These are phyloP conservation scores for Pichia heedii DNA, from an alignment of 805 yeast species.

Conservation along the genomic window DNA sequence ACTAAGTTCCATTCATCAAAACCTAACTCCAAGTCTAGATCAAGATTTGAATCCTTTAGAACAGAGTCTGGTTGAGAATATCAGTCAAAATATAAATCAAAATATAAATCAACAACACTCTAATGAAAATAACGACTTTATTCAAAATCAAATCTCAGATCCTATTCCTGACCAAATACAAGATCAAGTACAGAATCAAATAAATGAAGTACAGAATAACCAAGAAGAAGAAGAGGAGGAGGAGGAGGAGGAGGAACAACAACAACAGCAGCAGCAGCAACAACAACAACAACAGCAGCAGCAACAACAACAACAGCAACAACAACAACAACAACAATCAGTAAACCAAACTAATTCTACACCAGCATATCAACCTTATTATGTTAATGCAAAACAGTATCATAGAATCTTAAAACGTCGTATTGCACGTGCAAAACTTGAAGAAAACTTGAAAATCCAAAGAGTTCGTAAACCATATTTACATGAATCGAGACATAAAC, in stretches of 20 bases:
- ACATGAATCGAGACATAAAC: slow-evolving; percentile 96
- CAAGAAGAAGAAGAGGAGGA: too few relatives aligned
- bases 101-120: too few relatives aligned
- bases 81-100: too few relatives aligned
- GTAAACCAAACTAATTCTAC: background rate
- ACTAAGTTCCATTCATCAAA: too few relatives aligned
- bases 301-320: background rate
- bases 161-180: too few relatives aligned
- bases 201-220: background rate
- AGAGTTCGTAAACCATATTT: slow-evolving; percentile 88
- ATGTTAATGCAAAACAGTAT: slow-evolving; percentile 96
- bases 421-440: slow-evolving; percentile 86
- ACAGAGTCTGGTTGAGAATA: too few relatives aligned
- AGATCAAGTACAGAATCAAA: background rate
- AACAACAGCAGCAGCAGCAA: background rate
- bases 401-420: slow-evolving; percentile 90
- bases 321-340: background rate
- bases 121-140: too few relatives aligned
- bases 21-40: too few relatives aligned
- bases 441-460: slow-evolving; percentile 78
- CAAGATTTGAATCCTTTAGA: too few relatives aligned
- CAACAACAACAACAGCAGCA: background rate
- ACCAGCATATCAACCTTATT: slow-evolving; percentile 74
- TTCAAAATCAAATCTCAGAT: too few relatives aligned
- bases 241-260: too few relatives aligned